phyloP scores from a whole-genome alignment of 768 basidiomycete species.

The Sporobolomyces roseus region DNA sequence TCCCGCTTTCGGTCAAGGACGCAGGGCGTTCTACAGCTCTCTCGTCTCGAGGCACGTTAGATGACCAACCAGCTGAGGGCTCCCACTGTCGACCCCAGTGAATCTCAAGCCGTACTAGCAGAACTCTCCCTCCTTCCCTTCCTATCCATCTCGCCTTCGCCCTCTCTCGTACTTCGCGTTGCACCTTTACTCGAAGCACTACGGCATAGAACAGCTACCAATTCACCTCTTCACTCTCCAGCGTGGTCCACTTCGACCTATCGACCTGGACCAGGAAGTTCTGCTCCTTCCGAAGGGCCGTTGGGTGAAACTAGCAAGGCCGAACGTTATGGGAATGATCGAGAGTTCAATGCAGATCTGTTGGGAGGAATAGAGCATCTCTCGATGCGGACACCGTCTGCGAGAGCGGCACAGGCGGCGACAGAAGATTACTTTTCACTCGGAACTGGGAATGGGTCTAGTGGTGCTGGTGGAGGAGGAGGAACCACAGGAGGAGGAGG shows the following conservation, averaged over 20 bases:
- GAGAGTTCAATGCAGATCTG: background rate
- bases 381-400: conserved; percentile 28
- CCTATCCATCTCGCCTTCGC: conserved; percentile 11
- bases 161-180: conserved; percentile 22
- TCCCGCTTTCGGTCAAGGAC: too few relatives aligned
- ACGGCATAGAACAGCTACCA: background rate
- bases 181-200: conserved; percentile 27
- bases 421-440: conserved; percentile 29
- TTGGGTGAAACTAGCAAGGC: too few relatives aligned
- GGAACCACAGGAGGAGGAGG: background rate
- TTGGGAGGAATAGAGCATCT: conserved; percentile 16
- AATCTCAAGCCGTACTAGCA: conserved; percentile 14
- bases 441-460: background rate
- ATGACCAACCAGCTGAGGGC: too few relatives aligned
- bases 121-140: conserved; percentile 28
- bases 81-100: too few relatives aligned
- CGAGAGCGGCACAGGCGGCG: background rate
- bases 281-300: too few relatives aligned
- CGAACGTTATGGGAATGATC: too few relatives aligned
- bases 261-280: background rate
- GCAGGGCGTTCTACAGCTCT: background rate
- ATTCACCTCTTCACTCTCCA: background rate
- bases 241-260: background rate
- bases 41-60: too few relatives aligned
- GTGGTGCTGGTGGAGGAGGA: background rate